A percentile compares a stretch with the other conserved stretches of the same genome.
Conservation (phyloP, 2,329 filamentous ascomycete genomes). For the Bipolaris victoriae region DNA sequence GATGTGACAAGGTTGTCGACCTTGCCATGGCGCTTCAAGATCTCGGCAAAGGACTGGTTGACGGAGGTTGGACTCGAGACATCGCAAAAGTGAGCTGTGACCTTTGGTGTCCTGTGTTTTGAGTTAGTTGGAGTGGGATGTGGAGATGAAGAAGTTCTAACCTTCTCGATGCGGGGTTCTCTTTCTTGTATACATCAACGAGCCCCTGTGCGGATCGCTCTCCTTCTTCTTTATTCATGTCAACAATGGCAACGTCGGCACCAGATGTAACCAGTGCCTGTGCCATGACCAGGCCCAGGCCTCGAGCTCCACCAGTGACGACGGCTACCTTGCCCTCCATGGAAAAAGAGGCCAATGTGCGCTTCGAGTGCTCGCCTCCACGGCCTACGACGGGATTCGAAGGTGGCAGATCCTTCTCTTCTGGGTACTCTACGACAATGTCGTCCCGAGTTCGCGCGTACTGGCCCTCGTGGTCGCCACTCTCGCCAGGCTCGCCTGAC, state of each 20-base stretch:
- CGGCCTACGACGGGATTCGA: constrained; percentile 74
- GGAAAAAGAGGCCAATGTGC: constrained; percentile 84
- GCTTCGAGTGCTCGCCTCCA: constrained; percentile 81
- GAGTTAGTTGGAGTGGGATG: constrained; percentile 4
- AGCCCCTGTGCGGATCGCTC: constrained; percentile 76
- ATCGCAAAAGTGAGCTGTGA: constrained; percentile 90
- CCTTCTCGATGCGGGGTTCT: constrained; percentile 77
- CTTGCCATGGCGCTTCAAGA: constrained; percentile 74
- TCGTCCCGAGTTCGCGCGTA: constrained; percentile 81
- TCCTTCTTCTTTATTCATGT: constrained; percentile 90
- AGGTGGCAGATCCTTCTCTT: constrained; percentile 73
- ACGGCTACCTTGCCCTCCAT: constrained; percentile 82
- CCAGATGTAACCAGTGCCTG: constrained; percentile 89
- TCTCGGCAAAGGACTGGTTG: constrained; percentile 71
- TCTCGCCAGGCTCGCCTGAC: constrained; percentile 48
- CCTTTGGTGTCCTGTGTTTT: constrained; percentile 68
- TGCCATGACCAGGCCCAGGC: constrained; percentile 89
- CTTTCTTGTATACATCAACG: constrained; percentile 74
- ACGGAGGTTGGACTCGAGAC: constrained; percentile 83
- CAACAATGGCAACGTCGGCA: constrained; percentile 87
- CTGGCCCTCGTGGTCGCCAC: constrained; percentile 64
- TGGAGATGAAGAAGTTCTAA: constrained; percentile 45
- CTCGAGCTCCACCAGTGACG: constrained; percentile 88
- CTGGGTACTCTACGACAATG: constrained; percentile 79
- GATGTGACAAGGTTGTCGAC: constrained; percentile 94